Evolutionary conservation across 2,329 filamentous ascomycete genomes (phyloP).

Genomic region (Stachybotrys echinatus): DNA sequence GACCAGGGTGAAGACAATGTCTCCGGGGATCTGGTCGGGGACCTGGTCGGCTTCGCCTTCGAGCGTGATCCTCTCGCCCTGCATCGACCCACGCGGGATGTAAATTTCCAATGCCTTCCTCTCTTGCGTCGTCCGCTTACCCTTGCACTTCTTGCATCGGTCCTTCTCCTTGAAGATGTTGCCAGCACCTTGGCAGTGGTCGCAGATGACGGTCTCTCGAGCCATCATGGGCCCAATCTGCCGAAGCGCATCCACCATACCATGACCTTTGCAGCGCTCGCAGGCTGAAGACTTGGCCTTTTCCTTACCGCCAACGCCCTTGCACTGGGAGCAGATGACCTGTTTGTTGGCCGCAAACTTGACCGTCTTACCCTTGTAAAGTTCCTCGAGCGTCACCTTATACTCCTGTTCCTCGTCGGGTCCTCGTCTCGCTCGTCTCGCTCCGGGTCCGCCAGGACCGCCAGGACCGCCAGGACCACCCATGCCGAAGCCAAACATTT

Average conservation of each 20-base stretch:
- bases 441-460: conserved; percentile 46
- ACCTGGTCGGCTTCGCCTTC: conserved; percentile 92
- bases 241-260: conserved; percentile 69
- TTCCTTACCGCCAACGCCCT: conserved; percentile 84
- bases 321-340: conserved; percentile 80
- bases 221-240: conserved; percentile 83
- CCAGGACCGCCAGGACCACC: conserved; percentile 45
- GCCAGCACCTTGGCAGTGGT: conserved; percentile 79
- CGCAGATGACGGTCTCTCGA: conserved; percentile 73
- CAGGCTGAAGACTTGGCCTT: conserved; percentile 82
- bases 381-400: conserved; percentile 83
- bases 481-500: conserved; percentile 83
- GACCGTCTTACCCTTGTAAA: conserved; percentile 98
- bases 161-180: conserved; percentile 92
- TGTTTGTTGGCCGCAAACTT: conserved; percentile 96
- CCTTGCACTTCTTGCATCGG: conserved; percentile 98
- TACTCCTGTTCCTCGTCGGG: conserved; percentile 87
- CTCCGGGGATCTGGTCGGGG: conserved; percentile 82
- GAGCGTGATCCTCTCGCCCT: conserved; percentile 85
- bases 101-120: conserved; percentile 96
- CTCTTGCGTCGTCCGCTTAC: conserved; percentile 77
- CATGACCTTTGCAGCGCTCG: conserved; percentile 77
- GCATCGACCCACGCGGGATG: conserved; percentile 79
- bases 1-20: conserved; percentile 84
- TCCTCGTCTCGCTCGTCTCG: conserved; percentile 63